Conservation (phyloP, 78 protist species). For the Thecamonas trahens region DNA sequence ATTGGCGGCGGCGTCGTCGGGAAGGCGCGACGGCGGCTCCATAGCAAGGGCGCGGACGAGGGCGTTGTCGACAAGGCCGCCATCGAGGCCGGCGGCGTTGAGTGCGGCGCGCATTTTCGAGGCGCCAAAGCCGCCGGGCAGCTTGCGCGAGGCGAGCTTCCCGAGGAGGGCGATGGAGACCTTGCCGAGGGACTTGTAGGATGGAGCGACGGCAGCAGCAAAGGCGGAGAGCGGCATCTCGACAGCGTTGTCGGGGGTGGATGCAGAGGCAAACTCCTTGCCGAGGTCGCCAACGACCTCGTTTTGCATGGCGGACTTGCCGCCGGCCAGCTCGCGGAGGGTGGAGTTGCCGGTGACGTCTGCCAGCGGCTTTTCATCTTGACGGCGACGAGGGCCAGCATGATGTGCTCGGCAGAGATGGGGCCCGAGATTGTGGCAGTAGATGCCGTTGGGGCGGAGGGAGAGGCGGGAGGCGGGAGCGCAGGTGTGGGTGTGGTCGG, state of each 20-base stretch:
- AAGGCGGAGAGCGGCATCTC: slow-evolving; percentile 19
- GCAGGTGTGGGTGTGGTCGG: too few species aligned
- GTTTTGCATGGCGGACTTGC: slow-evolving; percentile 54
- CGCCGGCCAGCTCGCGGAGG: slow-evolving; percentile 34
- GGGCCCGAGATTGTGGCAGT: too few species aligned
- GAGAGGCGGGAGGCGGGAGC: too few species aligned
- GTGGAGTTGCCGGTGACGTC: slow-evolving; percentile 7
- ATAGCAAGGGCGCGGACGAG: slow-evolving; percentile 4
- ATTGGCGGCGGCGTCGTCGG: slow-evolving; percentile 8
- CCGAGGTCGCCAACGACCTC: slow-evolving; percentile 51
- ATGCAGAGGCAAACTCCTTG: slow-evolving; percentile 24
- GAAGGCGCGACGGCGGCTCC: slow-evolving; percentile 9
- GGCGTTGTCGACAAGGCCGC: too few species aligned
- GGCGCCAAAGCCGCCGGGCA: slow-evolving; percentile 30
- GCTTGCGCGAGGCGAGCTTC: slow-evolving; percentile 11
- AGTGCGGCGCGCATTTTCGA: slow-evolving; percentile 10
- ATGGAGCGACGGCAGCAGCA: background rate
- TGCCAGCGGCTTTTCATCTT: slow-evolving; percentile 10
- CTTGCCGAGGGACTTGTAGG: slow-evolving; percentile 14
- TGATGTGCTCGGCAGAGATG: background rate
- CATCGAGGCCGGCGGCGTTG: too few species aligned
- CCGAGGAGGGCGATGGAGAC: background rate
- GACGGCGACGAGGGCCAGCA: slow-evolving; percentile 24
- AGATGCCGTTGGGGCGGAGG: too few species aligned
- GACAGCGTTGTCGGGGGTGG: slow-evolving; percentile 11